Evolutionary conservation across 2,329 filamentous ascomycete genomes (phyloP), one percentile per base, ranked within the genome.

Genomic region (Harringtonia lauricola): DNA sequence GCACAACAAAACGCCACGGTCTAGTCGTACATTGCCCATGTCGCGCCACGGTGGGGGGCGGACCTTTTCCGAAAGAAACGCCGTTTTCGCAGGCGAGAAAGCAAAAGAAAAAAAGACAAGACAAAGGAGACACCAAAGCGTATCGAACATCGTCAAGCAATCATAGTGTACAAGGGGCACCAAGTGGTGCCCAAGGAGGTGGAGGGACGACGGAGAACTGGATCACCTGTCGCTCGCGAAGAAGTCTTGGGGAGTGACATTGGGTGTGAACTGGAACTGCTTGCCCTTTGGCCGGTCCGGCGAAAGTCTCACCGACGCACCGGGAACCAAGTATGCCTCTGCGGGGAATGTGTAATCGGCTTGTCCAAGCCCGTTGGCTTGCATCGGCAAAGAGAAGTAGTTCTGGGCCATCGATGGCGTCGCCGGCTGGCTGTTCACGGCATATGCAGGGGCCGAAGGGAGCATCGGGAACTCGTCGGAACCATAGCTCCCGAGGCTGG

Each of bases 331-430:
- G 22, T 63, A 63, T 2, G 66, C 62, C 30, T 67, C 62, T 35
- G 67, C 63, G 6, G 72, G 65, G 64, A 73, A 76, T 51, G 68
- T 67, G 52, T 71, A 75, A 48, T 76, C 71, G 15, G 66, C 55
- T 34, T 66, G 69, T 26, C 50, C 47, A 3, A 54, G 38, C 52
- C 58, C 29, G 55, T 58, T 41, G 56, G 61, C 24, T 53, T 56
- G 48, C 13, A 46, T 21, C n/a, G 12, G 43, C 42, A 46, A 17
- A 4, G 48, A 44, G 42, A 64, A 65, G 39, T 68, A 71, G 10
- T 59, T 61, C 54, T 74, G 63, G 49, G 59, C 60, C 41, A 67
- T 70, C 2, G 68, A 63, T 5, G 71, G 70, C 3, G 72, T 73
- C 15, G 66, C 59, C 10, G 71, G 67, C 45, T 73, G 66, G 55